Evolutionary conservation across 495 filamentous ascomycete species (phyloP).

Genomic region (Massariosphaeria phaeospora): DNA sequence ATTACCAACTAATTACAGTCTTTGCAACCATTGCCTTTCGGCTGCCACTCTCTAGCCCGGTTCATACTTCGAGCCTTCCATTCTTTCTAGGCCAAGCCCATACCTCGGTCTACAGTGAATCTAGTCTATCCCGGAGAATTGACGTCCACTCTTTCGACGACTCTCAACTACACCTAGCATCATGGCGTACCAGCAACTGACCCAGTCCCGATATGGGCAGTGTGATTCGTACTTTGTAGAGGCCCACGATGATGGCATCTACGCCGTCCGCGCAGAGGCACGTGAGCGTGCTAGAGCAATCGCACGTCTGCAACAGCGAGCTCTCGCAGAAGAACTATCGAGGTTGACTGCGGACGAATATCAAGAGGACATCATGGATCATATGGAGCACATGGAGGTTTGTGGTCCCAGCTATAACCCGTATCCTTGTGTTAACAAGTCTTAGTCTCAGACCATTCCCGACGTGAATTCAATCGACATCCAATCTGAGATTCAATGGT

Average conservation of each 20-base stretch:
- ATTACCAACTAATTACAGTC: slow-evolving; percentile 56
- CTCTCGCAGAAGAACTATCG: slow-evolving; percentile 83
- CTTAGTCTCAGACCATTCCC: slow-evolving; percentile 80
- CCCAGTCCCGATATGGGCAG: slow-evolving; percentile 36
- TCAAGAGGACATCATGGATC: slow-evolving; percentile 82
- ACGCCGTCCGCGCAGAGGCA: slow-evolving; percentile 40
- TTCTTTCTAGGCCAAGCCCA: slow-evolving; percentile 29
- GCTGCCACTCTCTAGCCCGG: slow-evolving; percentile 50
- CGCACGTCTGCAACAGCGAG: slow-evolving; percentile 70
- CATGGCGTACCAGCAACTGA: slow-evolving; percentile 66
- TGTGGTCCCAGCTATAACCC: slow-evolving; percentile 34
- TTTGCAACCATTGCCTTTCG: slow-evolving; percentile 49
- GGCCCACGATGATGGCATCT: slow-evolving; percentile 59
- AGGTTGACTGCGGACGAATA: slow-evolving; percentile 78
- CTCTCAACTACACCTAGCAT: slow-evolving; percentile 14
- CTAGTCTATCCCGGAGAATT: slow-evolving; percentile 39
- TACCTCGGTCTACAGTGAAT: neutral
- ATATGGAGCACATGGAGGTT: slow-evolving; percentile 97
- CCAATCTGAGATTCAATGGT: slow-evolving; percentile 98
- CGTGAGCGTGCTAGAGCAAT: slow-evolving; percentile 70
- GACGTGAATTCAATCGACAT: slow-evolving; percentile 98
- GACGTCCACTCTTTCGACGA: slow-evolving; percentile 40
- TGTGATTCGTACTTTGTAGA: slow-evolving; percentile 89
- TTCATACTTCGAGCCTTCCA: slow-evolving; percentile 38
- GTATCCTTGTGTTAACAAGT: slow-evolving; percentile 38